phyloP scores from a whole-genome alignment of 192 early-diverging fungal genomes.

The Coemansia sp. region DNA sequence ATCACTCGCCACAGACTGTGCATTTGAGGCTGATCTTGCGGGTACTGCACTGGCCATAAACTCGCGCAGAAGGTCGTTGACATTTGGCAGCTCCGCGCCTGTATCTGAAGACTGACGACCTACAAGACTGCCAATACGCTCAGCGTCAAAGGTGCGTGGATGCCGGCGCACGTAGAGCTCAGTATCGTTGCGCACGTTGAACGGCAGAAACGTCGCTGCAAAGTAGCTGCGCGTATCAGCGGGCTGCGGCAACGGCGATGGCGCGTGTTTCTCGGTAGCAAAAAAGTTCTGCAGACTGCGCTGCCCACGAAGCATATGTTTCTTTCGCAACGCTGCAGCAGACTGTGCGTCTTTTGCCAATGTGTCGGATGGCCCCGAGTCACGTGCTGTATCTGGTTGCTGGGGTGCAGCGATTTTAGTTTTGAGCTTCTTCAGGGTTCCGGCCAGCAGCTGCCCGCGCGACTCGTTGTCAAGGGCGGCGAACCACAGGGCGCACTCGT shows the following conservation, averaged over 20 bases:
- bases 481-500: conserved; percentile 35
- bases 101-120: background rate
- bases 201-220: conserved; percentile 36
- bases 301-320: conserved; percentile 29
- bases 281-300: conserved; percentile 50
- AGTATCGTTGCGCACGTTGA: conserved; percentile 35
- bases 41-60: conserved; percentile 2
- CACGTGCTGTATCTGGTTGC: background rate
- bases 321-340: conserved; percentile 2
- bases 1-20: background rate
- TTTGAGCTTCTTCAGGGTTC: conserved; percentile 32
- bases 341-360: background rate
- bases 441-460: conserved; percentile 23
- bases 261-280: conserved; percentile 9
- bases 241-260: background rate
- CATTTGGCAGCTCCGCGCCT: background rate
- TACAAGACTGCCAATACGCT: conserved; percentile 37
- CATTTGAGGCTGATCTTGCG: background rate
- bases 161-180: conserved; percentile 27
- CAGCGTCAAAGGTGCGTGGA: conserved; percentile 37
- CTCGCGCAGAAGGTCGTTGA: conserved; percentile 7
- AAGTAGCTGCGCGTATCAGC: conserved; percentile 22
- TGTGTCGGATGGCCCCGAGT: background rate
- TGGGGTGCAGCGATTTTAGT: conserved; percentile 9
- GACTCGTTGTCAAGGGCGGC: conserved; percentile 15